Percentiles rank a stretch among this genome's conserved stretches.
These are phyloP conservation scores for Neocucurbitaria cava DNA, from an alignment of 2,329 filamentous ascomycete species.

Conservation along the genomic window DNA sequence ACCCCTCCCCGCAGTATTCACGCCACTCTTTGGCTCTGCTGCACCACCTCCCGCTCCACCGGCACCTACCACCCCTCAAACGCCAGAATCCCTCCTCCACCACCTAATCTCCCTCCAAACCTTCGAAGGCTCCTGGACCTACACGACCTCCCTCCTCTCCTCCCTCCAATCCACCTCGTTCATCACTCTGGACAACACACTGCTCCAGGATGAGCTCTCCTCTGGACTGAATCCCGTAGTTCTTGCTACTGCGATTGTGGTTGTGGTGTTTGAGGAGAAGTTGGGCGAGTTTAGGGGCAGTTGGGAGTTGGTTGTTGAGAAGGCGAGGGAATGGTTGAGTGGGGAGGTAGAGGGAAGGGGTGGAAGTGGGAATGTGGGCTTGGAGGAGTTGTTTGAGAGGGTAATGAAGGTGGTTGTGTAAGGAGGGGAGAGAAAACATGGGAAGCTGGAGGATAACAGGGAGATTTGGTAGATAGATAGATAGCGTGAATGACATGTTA, in stretches of 20 bases:
- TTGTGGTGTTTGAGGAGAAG: slow-evolving; percentile 59
- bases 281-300: slow-evolving; percentile 57
- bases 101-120: slow-evolving; percentile 62
- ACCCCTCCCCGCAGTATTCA: too few species aligned
- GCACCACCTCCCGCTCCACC: not conserved
- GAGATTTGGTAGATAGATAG: not conserved
- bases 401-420: not conserved
- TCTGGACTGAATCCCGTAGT: slow-evolving; percentile 17
- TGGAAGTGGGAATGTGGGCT: too few species aligned
- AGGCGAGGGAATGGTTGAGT: slow-evolving; percentile 58
- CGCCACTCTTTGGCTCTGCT: not conserved
- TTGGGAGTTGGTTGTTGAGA: slow-evolving; percentile 71
- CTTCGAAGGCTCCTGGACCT: slow-evolving; percentile 63
- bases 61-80: not conserved
- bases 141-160: slow-evolving; percentile 33
- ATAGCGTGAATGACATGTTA: not conserved
- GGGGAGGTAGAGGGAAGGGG: slow-evolving; percentile 4
- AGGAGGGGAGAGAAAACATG: slow-evolving; percentile 6
- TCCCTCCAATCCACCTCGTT: slow-evolving; percentile 22
- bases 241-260: slow-evolving; percentile 51
- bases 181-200: slow-evolving; percentile 1
- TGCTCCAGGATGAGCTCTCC: not conserved
- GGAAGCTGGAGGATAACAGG: too few species aligned
- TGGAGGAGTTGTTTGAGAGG: too few species aligned
- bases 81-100: slow-evolving; percentile 41